Evolutionary conservation across 1,284 basidiomycete genomes (phyloP), one percentile per base, ranked within the genome.

Genomic region (Anthracocystis panici-leucophaei): DNA sequence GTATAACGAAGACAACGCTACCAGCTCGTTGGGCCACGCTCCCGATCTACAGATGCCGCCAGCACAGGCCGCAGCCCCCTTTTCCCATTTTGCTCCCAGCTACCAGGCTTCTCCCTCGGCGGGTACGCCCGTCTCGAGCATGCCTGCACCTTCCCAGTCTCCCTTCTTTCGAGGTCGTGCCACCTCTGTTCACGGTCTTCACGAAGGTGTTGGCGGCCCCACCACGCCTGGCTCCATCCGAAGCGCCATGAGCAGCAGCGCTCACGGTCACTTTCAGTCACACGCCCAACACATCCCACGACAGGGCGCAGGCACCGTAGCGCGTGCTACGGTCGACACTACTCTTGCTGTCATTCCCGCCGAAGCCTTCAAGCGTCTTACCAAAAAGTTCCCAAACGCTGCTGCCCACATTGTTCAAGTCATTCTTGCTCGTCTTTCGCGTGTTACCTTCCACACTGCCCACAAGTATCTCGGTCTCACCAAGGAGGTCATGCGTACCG

Each of bases 341-440:
- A 98, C 96, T 0, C 87, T 99, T 9, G 97, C 96, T n/a, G 96
- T 99, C 16, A 98, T 99, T 60, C 97, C 96, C 5, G 95, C 96
- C 1, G 94, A 97, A 84, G 97, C 96, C 5, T 99, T 99, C 87
- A 89, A 91, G 70, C 88, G 94, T 49, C 87, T 89, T 29, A 98
- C 95, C 0, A 93, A 94, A 85, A 95, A 96, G 84, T 97, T 93
- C 80, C 96, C 96, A 0, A 97, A 97, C 81, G 94, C 97, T 1
- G 93, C 94, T 21, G 95, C 95, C 2, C 94, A 98, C 82, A 97
- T 99, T 66, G 95, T 99, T 1, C 94, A 96, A 89, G 95, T 97
- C 40, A 97, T 97, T 74, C 87, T 99, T 56, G 96, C 97, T 5
- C 90, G 96, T 2, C 96, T 99, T 82, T 94, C 94, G 49, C 91